Conservation (phyloP, 495 filamentous ascomycete species). For the Terfezia boudieri region DNA sequence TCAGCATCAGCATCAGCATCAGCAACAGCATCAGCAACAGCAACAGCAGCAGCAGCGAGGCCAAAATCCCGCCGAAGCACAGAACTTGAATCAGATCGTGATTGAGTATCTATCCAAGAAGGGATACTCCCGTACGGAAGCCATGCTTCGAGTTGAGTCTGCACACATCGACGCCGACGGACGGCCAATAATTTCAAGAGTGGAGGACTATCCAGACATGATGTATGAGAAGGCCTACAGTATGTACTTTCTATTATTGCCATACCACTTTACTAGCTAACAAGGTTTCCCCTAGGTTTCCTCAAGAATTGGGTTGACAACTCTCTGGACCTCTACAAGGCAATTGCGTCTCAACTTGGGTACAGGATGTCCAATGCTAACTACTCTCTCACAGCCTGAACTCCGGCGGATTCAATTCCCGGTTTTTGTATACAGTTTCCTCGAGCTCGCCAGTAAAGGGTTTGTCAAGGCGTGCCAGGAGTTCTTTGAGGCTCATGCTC, state of each 20-base stretch:
- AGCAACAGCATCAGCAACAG: constrained; percentile 1
- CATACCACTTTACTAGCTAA: not conserved
- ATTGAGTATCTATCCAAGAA: constrained; percentile 94
- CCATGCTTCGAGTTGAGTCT: constrained; percentile 82
- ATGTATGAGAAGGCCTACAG: constrained; percentile 56
- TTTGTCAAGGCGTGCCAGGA: constrained; percentile 44
- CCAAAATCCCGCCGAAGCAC: constrained; percentile 21
- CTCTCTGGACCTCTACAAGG: constrained; percentile 83
- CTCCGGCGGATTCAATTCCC: constrained; percentile 72
- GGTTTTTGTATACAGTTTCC: constrained; percentile 75
- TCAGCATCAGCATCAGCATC: constrained; percentile 20
- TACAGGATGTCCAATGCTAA: not conserved
- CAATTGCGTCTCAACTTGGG: constrained; percentile 17
- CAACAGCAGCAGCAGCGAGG: not conserved
- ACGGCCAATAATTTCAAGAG: constrained; percentile 33
- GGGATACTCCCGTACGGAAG: constrained; percentile 79
- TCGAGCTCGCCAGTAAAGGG: constrained; percentile 55
- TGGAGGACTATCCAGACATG: constrained; percentile 45
- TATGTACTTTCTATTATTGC: constrained; percentile 17
- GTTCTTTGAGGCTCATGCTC: constrained; percentile 44
- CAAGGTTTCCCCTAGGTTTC: constrained; percentile 26
- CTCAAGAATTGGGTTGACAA: constrained; percentile 67
- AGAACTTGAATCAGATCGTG: constrained; percentile 91
- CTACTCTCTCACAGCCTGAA: constrained; percentile 38
- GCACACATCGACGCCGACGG: constrained; percentile 55